Conservation (phyloP, 192 early-diverging fungal species). For the Chytriomyces confervae region DNA sequence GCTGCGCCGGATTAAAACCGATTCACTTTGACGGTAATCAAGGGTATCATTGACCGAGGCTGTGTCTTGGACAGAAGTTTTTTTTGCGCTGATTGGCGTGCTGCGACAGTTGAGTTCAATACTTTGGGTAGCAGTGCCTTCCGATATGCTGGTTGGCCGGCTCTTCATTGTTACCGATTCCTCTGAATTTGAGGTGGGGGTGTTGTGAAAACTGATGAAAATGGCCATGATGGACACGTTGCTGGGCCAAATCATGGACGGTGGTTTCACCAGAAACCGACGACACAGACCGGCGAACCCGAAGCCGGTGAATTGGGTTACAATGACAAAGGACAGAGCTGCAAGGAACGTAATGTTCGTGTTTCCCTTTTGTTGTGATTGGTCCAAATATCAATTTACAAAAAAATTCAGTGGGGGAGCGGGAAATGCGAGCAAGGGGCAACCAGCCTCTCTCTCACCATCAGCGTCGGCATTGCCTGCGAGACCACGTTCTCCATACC, state of each 20-base stretch:
- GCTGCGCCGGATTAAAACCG: background rate
- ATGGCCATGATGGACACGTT: constrained; percentile 62
- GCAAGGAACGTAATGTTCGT: constrained; percentile 7
- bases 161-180: background rate
- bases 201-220: constrained; percentile 25
- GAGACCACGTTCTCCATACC: constrained; percentile 40
- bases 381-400: no score
- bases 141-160: background rate
- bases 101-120: background rate
- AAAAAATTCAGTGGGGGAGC: no score
- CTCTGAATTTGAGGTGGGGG: background rate
- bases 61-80: background rate
- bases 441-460: no score
- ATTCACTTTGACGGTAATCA: background rate
- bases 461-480: no score
- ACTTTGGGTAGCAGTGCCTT: no score
- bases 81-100: background rate
- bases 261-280: constrained; percentile 82
- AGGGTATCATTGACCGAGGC: background rate
- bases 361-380: background rate
- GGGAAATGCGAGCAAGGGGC: no score
- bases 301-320: constrained; percentile 63
- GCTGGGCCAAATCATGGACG: constrained; percentile 84
- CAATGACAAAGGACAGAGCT: constrained; percentile 5
- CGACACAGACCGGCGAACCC: constrained; percentile 73